Conservation (phyloP, 2,329 filamentous ascomycete species). For the Zarea fungicola region DNA sequence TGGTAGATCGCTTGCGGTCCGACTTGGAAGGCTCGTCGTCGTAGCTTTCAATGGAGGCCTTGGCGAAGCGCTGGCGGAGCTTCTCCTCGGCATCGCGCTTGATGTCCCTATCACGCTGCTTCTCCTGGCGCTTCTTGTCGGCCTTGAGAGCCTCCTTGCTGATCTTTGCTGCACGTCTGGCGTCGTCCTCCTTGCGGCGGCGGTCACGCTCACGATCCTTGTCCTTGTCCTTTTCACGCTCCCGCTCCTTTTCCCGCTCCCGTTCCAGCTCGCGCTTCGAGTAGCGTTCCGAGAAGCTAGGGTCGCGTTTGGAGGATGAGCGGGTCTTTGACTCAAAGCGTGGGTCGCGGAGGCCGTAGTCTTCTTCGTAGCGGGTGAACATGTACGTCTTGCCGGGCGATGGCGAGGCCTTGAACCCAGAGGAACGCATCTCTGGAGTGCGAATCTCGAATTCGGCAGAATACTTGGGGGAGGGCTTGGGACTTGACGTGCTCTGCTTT, state of each 20-base stretch:
- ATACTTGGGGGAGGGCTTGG: constrained; percentile 34
- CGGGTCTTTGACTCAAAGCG: constrained; percentile 38
- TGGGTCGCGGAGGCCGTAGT: constrained; percentile 30
- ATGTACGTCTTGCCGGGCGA: constrained; percentile 30
- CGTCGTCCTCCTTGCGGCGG: constrained; percentile 6
- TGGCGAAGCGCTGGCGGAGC: constrained; percentile 20
- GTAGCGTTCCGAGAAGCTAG: constrained; percentile 43
- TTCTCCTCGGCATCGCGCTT: constrained; percentile 34
- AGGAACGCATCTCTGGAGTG: constrained; percentile 44
- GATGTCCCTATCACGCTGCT: constrained; percentile 34
- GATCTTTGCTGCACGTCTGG: constrained; percentile 25
- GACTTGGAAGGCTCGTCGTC: constrained; percentile 28
- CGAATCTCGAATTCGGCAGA: constrained; percentile 41
- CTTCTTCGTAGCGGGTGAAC: constrained; percentile 41
- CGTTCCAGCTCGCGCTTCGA: constrained; percentile 41
- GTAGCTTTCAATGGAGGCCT: constrained; percentile 31
- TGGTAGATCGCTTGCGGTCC: constrained; percentile 36
- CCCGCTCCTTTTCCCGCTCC: constrained; percentile 31
- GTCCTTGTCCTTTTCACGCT: constrained; percentile 31
- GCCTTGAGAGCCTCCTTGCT: constrained; percentile 28
- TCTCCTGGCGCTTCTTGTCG: constrained; percentile 31
- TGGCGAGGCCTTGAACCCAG: constrained; percentile 34
- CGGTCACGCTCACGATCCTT: constrained; percentile 21
- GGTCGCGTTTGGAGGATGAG: constrained; percentile 38
- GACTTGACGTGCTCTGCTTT: constrained; percentile 38